phyloP scores from a whole-genome alignment of 1,139 yeast genomes.

The Candida sp. region DNA sequence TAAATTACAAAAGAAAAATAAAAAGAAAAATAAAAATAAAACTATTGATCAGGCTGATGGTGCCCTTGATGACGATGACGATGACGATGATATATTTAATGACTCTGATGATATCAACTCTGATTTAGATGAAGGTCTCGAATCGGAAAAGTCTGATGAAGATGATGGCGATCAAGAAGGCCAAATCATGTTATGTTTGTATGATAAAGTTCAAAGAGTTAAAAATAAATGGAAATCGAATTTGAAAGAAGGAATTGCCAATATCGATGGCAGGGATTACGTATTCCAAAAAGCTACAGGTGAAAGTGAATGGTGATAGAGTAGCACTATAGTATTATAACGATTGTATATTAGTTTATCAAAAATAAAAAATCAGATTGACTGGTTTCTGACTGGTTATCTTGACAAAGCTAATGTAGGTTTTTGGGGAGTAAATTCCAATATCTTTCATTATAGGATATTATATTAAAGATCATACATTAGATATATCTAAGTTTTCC shows the following conservation, averaged over 20 bases:
- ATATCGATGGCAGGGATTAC: constrained; percentile 88
- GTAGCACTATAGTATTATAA: neutral
- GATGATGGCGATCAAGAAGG: constrained; percentile 75
- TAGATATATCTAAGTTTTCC: too few species aligned
- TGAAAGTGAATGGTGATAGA: constrained; percentile 82
- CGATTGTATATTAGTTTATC: neutral
- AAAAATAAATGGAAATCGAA: constrained; percentile 98
- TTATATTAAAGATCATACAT: too few species aligned
- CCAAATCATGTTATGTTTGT: constrained; percentile 89
- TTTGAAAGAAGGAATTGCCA: constrained; percentile 92
- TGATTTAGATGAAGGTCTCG: constrained; percentile 54
- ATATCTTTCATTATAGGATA: too few species aligned
- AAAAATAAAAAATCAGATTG: too few species aligned
- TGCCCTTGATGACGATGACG: constrained; percentile 28
- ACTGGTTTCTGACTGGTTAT: too few species aligned
- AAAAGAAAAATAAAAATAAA: constrained; percentile 10
- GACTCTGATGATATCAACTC: constrained; percentile 56
- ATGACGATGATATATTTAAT: constrained; percentile 53
- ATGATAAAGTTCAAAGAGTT: constrained; percentile 94
- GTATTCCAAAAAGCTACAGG: constrained; percentile 94
- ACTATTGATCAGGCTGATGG: constrained; percentile 12
- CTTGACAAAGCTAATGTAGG: too few species aligned
- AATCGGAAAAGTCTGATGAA: constrained; percentile 55
- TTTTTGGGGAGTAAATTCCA: too few species aligned
- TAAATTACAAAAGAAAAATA: constrained; percentile 13